These are phyloP conservation scores for Ganoderma boninense DNA, from an alignment of 1,284 basidiomycete species.

Conservation along the genomic window DNA sequence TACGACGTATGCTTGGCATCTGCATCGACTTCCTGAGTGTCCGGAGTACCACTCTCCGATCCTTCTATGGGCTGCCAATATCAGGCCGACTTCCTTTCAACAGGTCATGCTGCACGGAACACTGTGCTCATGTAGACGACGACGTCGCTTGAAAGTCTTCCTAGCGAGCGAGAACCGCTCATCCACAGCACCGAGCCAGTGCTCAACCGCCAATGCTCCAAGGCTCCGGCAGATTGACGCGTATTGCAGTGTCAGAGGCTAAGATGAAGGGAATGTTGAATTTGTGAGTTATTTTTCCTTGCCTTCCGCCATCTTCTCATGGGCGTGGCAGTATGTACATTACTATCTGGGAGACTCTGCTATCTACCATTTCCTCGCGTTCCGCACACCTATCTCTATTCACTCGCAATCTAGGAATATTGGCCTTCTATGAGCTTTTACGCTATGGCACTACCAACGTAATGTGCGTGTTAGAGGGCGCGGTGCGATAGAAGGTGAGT, in stretches of 20 bases:
- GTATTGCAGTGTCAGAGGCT: background rate
- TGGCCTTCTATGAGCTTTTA: too few relatives aligned
- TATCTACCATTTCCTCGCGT: background rate
- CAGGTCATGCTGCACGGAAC: conserved; percentile 25
- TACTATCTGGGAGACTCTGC: background rate
- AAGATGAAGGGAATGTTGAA: background rate
- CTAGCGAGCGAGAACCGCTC: conserved; percentile 14
- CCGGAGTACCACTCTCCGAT: conserved; percentile 22
- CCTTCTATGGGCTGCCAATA: background rate
- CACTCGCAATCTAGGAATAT: background rate
- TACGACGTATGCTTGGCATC: conserved; percentile 29
- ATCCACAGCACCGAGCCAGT: conserved; percentile 7
- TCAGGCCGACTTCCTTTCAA: background rate
- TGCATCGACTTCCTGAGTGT: conserved; percentile 36
- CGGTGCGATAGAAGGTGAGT: too few relatives aligned
- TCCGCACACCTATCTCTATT: background rate
- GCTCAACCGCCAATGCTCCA: conserved; percentile 13
- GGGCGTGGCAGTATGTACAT: background rate
- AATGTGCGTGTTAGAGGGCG: background rate
- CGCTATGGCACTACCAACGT: too few relatives aligned
- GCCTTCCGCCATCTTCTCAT: background rate
- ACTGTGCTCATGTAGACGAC: conserved; percentile 15
- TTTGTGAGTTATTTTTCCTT: background rate
- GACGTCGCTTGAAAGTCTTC: background rate
- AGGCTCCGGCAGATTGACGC: background rate